phyloP scores from a whole-genome alignment of 495 filamentous ascomycete genomes.

The Talaromyces borbonicus region DNA sequence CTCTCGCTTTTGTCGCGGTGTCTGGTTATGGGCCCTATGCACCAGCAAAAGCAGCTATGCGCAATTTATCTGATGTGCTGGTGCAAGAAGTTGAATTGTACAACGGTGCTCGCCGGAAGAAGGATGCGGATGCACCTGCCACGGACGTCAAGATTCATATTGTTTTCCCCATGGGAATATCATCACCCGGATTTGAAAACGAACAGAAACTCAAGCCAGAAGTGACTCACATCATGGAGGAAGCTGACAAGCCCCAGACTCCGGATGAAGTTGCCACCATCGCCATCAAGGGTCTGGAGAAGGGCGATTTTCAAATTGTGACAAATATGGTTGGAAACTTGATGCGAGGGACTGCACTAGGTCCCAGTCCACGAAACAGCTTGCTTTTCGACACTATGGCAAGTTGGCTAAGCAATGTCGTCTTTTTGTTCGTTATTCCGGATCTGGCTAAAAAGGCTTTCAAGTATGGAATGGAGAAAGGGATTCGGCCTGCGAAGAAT shows the following conservation, averaged over 20 bases:
- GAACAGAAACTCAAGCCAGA: slow-evolving; percentile 77
- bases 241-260: slow-evolving; percentile 67
- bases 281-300: slow-evolving; percentile 66
- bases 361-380: slow-evolving; percentile 33
- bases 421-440: slow-evolving; percentile 32
- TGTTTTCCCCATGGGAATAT: slow-evolving; percentile 78
- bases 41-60: slow-evolving; percentile 77
- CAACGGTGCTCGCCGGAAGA: slow-evolving; percentile 47
- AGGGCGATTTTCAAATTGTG: slow-evolving; percentile 66
- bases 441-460: slow-evolving; percentile 35
- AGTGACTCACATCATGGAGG: slow-evolving; percentile 73
- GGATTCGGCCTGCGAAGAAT: slow-evolving; percentile 17
- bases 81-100: slow-evolving; percentile 80
- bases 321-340: slow-evolving; percentile 54
- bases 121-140: slow-evolving; percentile 31
- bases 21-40: slow-evolving; percentile 81
- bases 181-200: slow-evolving; percentile 59
- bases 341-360: slow-evolving; percentile 49
- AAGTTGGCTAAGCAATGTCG: slow-evolving; percentile 35
- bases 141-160: slow-evolving; percentile 68
- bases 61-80: slow-evolving; percentile 72
- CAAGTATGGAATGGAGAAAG: slow-evolving; percentile 36
- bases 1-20: slow-evolving; percentile 63
- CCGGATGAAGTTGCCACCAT: slow-evolving; percentile 64
- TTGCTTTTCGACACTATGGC: slow-evolving; percentile 31